Base-by-base conservation (phyloP, 805 yeast genomes). In the Alloascoidea africana region DNA sequence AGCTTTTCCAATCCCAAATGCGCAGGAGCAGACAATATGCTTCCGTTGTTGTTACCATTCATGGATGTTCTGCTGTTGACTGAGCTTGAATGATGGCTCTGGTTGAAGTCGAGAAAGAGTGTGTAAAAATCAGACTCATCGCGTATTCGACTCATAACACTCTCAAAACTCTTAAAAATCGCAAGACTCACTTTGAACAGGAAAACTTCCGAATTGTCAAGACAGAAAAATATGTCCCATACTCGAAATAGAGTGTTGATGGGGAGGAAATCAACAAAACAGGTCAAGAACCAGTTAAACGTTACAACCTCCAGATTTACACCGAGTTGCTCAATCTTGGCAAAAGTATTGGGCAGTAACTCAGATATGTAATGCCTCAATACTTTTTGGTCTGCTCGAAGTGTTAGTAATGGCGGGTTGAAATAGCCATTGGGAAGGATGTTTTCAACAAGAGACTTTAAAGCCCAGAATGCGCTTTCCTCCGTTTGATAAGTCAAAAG, bases 271-370 rank as follows among this genome's bases (percentile, higher is more conserved):
- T 62, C 76, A 0, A 72, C 65, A 47, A 70, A 73, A 18, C 73
- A 50, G 5, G 73, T 60, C 13, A 72, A 55, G 58, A 74, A 70
- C 79, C 79, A 72, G 41, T 68, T 67, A 46, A 70, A 60, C 8
- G 74, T 62, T 16, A 71, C 60, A 14, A 68, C 59, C 34, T 68
- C 73, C 2, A 67, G 44, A 37, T 70, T 70, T 23, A 73, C 61
- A 2, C 55, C 56, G 3, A 58, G 43, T 0, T 35, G 38, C 2
- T 36, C 16, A 18, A 63, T 37, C 40, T 69, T 73, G 3, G 41
- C 45, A 36, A 48, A 42, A 11, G 73, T 47, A 27, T 52, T 47
- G 0, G 76, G 74, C 33, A 68, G 39, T 6, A 54, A 46, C 18
- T 50, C 53, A n/a, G 48, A 46, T 39, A 71, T 53, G 35, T 53